Evolutionary conservation across 352 stramenopile species (phyloP).

Genomic region (Phytophthora foliorum): DNA sequence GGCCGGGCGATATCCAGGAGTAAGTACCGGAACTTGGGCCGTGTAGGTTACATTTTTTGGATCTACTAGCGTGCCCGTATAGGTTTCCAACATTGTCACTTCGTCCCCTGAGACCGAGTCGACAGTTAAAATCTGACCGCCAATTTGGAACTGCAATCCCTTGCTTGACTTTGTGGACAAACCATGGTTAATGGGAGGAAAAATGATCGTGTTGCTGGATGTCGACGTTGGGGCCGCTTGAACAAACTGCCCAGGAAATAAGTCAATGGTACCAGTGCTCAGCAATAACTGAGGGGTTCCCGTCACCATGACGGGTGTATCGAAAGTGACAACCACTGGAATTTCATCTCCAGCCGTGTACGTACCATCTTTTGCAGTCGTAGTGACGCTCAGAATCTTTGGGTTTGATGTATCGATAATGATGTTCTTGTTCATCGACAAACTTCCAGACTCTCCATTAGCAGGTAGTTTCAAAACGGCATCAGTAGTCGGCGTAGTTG

Average conservation of each 20-base stretch:
- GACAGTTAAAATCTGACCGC: constrained; percentile 58
- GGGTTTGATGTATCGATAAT: constrained; percentile 75
- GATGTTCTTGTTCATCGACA: constrained; percentile 79
- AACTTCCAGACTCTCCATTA: constrained; percentile 65
- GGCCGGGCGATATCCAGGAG: constrained; percentile 60
- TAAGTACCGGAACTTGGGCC: constrained; percentile 48
- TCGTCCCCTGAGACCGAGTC: constrained; percentile 50
- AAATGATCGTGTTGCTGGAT: constrained; percentile 53
- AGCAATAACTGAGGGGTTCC: constrained; percentile 57
- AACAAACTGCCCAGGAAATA: constrained; percentile 66
- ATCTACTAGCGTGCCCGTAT: constrained; percentile 53
- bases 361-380: constrained; percentile 37
- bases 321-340: constrained; percentile 63
- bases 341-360: constrained; percentile 79
- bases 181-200: constrained; percentile 58
- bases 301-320: constrained; percentile 67
- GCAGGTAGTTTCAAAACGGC: constrained; percentile 58
- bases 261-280: constrained; percentile 56
- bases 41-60: constrained; percentile 31
- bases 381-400: constrained; percentile 51
- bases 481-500: constrained; percentile 58
- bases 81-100: constrained; percentile 66
- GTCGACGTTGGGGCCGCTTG: constrained; percentile 41
- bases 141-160: constrained; percentile 70
- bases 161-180: constrained; percentile 47